Conservation (phyloP, 495 filamentous ascomycete species). For the Penicillium macrosclerotiorum region DNA sequence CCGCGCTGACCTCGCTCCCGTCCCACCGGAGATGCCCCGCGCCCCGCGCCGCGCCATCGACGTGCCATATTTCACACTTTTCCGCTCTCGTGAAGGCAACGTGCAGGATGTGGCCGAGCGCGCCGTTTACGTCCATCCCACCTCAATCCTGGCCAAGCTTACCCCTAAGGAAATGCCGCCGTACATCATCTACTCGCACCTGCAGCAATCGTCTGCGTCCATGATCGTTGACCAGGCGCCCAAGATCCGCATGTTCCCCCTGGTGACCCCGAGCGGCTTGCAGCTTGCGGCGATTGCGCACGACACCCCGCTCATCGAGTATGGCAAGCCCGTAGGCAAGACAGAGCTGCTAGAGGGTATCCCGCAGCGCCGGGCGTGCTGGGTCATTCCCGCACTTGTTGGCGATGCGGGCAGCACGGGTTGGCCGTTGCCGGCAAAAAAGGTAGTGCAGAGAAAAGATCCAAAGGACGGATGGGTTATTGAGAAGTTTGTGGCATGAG, state of each 20-base stretch:
- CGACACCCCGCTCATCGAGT: slow-evolving; percentile 79
- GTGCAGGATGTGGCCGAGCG: slow-evolving; percentile 49
- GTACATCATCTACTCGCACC: slow-evolving; percentile 83
- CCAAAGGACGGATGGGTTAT: slow-evolving; percentile 73
- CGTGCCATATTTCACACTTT: slow-evolving; percentile 85
- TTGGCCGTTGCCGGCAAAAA: slow-evolving; percentile 82
- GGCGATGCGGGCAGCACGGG: slow-evolving; percentile 67
- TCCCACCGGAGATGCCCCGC: slow-evolving; percentile 64
- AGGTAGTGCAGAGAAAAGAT: slow-evolving; percentile 76
- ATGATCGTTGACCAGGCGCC: slow-evolving; percentile 51
- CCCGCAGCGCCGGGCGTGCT: slow-evolving; percentile 64
- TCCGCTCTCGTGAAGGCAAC: slow-evolving; percentile 59
- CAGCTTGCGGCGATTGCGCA: slow-evolving; percentile 80
- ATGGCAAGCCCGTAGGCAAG: slow-evolving; percentile 87
- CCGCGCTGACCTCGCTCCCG: slow-evolving; percentile 78
- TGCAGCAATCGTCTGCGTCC: slow-evolving; percentile 65
- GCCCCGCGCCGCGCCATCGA: slow-evolving; percentile 81
- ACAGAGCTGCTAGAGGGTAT: slow-evolving; percentile 58
- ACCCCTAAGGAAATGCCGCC: slow-evolving; percentile 73
- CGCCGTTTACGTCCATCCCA: slow-evolving; percentile 82
- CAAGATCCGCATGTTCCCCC: slow-evolving; percentile 83
- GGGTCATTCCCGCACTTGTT: slow-evolving; percentile 72
- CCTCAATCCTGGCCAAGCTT: slow-evolving; percentile 70
- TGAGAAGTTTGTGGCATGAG: slow-evolving; percentile 54
- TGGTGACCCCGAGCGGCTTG: slow-evolving; percentile 70